Conservation (phyloP, 805 yeast species). For the Starmerella powellii region DNA sequence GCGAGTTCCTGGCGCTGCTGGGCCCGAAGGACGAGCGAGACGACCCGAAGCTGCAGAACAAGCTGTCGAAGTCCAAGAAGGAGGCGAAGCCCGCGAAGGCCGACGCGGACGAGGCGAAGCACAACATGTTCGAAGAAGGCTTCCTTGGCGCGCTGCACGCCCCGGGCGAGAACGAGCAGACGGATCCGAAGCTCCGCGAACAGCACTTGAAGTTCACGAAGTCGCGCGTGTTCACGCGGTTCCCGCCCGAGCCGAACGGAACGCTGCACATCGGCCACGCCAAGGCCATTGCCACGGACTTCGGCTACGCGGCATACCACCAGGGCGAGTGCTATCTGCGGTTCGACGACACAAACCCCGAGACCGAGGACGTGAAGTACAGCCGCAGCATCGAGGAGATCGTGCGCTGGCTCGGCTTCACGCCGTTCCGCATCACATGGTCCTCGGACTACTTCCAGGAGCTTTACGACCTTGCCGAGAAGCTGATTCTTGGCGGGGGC, state of each 20-base stretch:
- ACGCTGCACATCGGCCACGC: slow-evolving; percentile 95
- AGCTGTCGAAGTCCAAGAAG: slow-evolving; percentile 20
- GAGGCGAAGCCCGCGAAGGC: slow-evolving; percentile 12
- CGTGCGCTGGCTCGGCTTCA: slow-evolving; percentile 87
- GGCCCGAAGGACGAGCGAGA: slow-evolving; percentile 98
- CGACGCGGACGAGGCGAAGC: slow-evolving; percentile 13
- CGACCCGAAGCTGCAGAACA: slow-evolving; percentile 31
- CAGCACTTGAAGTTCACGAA: slow-evolving; percentile 67
- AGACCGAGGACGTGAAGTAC: slow-evolving; percentile 90
- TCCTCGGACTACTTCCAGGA: slow-evolving; percentile 91
- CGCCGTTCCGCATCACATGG: slow-evolving; percentile 89
- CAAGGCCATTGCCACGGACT: slow-evolving; percentile 93
- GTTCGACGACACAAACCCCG: slow-evolving; percentile 97
- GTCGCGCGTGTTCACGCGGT: slow-evolving; percentile 82
- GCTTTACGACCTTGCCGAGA: slow-evolving; percentile 80
- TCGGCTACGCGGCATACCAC: slow-evolving; percentile 86
- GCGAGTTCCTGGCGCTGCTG: slow-evolving; percentile 50
- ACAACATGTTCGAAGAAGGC: slow-evolving; percentile 78
- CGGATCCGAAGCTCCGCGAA: slow-evolving; percentile 68
- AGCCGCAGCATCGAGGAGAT: slow-evolving; percentile 73
- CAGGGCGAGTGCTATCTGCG: slow-evolving; percentile 84
- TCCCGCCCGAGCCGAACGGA: slow-evolving; percentile 99
- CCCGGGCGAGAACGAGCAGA: slow-evolving; percentile 92
- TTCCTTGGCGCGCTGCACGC: slow-evolving; percentile 89
- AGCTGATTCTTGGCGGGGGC: slow-evolving; percentile 51